Evolutionary conservation across 2,329 filamentous ascomycete species (phyloP), one percentile per base, ranked within the genome.

Genomic region (Scortechinia acanthostroma): DNA sequence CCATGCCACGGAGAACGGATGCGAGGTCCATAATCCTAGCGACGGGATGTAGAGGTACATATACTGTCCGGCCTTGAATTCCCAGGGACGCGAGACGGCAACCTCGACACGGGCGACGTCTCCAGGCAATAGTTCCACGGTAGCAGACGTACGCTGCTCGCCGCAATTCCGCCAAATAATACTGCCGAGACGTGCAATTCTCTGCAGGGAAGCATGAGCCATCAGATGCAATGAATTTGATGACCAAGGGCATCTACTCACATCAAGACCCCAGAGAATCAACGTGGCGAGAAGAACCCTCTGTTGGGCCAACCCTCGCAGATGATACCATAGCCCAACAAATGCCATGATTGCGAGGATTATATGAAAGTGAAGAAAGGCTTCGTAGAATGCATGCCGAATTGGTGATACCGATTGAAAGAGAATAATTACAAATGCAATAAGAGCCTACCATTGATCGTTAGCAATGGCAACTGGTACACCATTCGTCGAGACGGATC

Each of bases 271-370:
- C 59, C 59, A 62, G 2, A 62, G 43, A 19, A 62, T 51, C 25
- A 62, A 21, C 2, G 58, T 60, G 1, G 50, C 58, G 6, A 61
- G 42, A 5, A 62, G 50, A 4, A 60, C 58, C 2, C 49, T 46
- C 45, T 62, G 58, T 21, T 59, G 55, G 4, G 53, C 30, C 3
- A 62, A 51, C 6, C 53, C 54, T 13, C 53, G 47, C 2, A 62
- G 50, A 37, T 62, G 59, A 20, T 62, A 62, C 59, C 59, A 62
- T n/a, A 62, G 50, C 10, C 53, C 35, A 13, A 40, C 35, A 17
- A 40, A 40, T 6, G 35, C 14, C 35, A 40, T 40, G 35, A 40
- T 17, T 10, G 35, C 35, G 13, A 40, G 16, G 6, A 19, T 5
- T 10, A 40, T 40, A 19, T 40, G 35, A 5, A 40, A 19, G 19